Conservation (phyloP, 2,329 filamentous ascomycete species). For the Conoideocrella luteorostrata region DNA sequence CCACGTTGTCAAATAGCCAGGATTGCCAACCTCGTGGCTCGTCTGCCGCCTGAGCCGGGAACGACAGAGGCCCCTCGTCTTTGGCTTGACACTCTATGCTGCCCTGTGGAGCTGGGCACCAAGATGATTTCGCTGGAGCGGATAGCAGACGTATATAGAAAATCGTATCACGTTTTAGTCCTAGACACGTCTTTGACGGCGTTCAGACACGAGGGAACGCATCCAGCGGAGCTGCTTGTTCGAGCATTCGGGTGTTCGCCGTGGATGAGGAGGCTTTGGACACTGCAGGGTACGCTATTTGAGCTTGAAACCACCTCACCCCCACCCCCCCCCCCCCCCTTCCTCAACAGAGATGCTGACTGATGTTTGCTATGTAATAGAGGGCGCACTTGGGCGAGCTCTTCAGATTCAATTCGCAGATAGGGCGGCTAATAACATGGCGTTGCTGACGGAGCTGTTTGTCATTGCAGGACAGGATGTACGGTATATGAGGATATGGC, state of each 20-base stretch:
- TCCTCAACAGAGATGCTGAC: too few species aligned
- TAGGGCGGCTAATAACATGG: constrained; percentile 14
- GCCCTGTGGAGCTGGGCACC: constrained; percentile 18
- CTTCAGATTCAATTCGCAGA: constrained; percentile 28
- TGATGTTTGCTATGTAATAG: too few species aligned
- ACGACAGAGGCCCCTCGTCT: constrained; percentile 14
- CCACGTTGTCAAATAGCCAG: constrained; percentile 24
- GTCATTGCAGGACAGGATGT: constrained; percentile 8
- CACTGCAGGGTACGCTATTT: constrained; percentile 23
- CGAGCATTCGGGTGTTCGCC: constrained; percentile 24
- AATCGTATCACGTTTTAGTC: constrained; percentile 25
- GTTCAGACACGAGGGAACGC: constrained; percentile 11
- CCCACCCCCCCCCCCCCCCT: too few species aligned
- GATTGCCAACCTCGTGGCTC: constrained; percentile 17
- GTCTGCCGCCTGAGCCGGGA: constrained; percentile 9
- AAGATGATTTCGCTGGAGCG: constrained; percentile 24
- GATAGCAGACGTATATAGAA: constrained; percentile 27
- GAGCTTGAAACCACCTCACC: too few species aligned
- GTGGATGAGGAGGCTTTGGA: constrained; percentile 35
- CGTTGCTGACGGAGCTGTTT: constrained; percentile 11
- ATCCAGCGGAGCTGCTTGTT: constrained; percentile 20
- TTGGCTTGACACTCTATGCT: constrained; percentile 30
- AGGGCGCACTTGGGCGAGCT: constrained; percentile 25
- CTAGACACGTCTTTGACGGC: constrained; percentile 25
- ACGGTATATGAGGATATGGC: constrained; percentile 15